Base-by-base conservation (phyloP, 495 filamentous ascomycete species). In the Tuber melanosporum region DNA sequence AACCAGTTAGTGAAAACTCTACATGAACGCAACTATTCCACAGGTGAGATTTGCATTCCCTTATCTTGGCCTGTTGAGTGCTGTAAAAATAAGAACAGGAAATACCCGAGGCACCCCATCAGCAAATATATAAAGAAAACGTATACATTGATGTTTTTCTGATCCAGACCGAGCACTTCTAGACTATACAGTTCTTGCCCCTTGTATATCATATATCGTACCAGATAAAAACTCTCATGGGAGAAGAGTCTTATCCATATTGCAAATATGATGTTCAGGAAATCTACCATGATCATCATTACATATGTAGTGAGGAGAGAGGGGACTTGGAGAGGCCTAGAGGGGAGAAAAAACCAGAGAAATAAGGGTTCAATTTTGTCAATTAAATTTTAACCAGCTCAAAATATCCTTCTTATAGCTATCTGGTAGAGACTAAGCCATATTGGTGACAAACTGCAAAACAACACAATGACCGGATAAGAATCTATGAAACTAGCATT, bases 321-420 rank as follows among this genome's bases (percentile, higher is more conserved):
- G 20, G 20, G 20, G 19, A 15, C 47, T 22, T 17, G 20, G 20
- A 7, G 47, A 52, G 47, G 47, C 47, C 20, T 52, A 20, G 19
- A 52, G 20, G 20, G 20, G 14, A 22, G 47, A 22, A 52, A 5
- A 42, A 71, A 70, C 6, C 9, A 73, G 46, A 47, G 71, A 57
- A 17, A 57, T 71, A 1, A 73, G 22, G 22, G 45, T 77, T 47
- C 76, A 45, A 44, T 74, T 77, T 9, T 66, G 45, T 41, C 32
- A 62, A 71, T 77, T 77, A 36, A 77, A 77, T 57, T 36, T 49
- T 39, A 77, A 44, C 72, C 76, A 74, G 9, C 70, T 46, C 1
- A 74, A 46, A 71, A 77, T 77, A 71, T 77, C 66, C 14, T 77
- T 43, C 39, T 77, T 77, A 36, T 74, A 77, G 44, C 71, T 70